Evolutionary conservation across 2,329 filamentous ascomycete genomes (phyloP), one percentile per base, ranked within the genome.

Genomic region (Alternaria sp.): DNA sequence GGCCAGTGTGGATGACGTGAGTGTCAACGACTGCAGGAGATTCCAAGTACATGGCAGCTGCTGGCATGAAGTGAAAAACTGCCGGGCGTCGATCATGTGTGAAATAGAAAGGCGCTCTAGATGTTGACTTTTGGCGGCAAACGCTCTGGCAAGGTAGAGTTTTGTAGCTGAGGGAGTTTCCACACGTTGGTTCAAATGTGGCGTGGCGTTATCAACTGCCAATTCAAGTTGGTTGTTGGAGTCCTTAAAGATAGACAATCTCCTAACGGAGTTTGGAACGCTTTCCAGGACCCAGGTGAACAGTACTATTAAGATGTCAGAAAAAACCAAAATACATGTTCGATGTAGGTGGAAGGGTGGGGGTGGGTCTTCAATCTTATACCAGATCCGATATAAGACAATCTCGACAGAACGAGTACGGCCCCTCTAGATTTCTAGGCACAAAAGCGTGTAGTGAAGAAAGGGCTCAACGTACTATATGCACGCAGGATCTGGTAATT

Each of bases 81-180:
- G 62, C 59, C 68, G 65, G 67, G 67, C 67, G 65, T 69, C 67
- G 65, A 69, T 69, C 62, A 67, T 69, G 67, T 69, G 64, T 66
- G 67, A 67, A 59, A 69, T 67, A 62, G 57, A 69, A 64, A 69
- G 65, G 62, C 62, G 62, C 55, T 69, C 67, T 57, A 69, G 60
- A 61, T 66, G 62, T 44, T 66, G 59, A 61, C 65, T 69, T 66
- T 68, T 67, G 65, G 65, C 60, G 60, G 62, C 60, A 64, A 69
- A 66, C 51, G 62, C 62, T 69, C 62, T 58, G 65, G 67, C 59
- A 58, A 69, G 59, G 57, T 30, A 6, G 44, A 67, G 59, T 62
- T 67, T 50, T 65, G 63, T 54, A 64, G 62, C 66, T 60, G 65
- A 58, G 60, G 62, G 59, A 62, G 51, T 57, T 69, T 64, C 62